These are phyloP conservation scores for Candida quercuum DNA, from an alignment of 805 yeast species.

Conservation along the genomic window DNA sequence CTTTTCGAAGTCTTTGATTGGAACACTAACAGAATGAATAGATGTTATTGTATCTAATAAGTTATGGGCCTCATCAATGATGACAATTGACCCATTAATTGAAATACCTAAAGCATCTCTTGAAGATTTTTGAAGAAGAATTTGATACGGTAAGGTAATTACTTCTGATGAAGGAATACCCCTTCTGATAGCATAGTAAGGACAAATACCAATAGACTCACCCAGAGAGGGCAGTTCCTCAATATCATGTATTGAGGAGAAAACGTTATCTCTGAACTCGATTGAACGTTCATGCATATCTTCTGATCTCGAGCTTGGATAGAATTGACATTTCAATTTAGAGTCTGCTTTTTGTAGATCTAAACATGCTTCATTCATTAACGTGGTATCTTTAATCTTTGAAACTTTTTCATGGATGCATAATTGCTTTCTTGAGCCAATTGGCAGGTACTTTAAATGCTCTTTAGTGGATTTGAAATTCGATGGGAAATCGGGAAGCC, in stretches of 20 bases:
- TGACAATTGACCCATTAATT: slow-evolving; percentile 58
- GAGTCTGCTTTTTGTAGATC: slow-evolving; percentile 51
- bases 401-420: slow-evolving; percentile 68
- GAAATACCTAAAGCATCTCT: slow-evolving; percentile 56
- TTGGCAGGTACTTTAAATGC: slow-evolving; percentile 58
- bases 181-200: slow-evolving; percentile 71
- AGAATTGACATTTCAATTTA: slow-evolving; percentile 34
- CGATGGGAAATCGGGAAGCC: slow-evolving; percentile 58
- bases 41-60: slow-evolving; percentile 70
- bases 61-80: slow-evolving; percentile 93
- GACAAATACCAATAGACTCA: slow-evolving; percentile 52
- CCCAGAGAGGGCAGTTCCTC: slow-evolving; percentile 74
- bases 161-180: slow-evolving; percentile 61
- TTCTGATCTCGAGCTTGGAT: slow-evolving; percentile 28
- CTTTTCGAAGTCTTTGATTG: slow-evolving; percentile 39
- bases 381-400: slow-evolving; percentile 38
- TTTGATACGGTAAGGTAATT: slow-evolving; percentile 80
- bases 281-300: slow-evolving; percentile 23
- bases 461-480: slow-evolving; percentile 44
- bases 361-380: slow-evolving; percentile 75
- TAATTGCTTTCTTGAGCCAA: slow-evolving; percentile 81
- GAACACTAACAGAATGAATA: slow-evolving; percentile 58
- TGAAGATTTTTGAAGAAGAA: slow-evolving; percentile 55
- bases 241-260: slow-evolving; percentile 48
- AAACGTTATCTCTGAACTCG: slow-evolving; percentile 43